phyloP scores from a whole-genome alignment of 257 asterid species.

The Ilex asprella region DNA sequence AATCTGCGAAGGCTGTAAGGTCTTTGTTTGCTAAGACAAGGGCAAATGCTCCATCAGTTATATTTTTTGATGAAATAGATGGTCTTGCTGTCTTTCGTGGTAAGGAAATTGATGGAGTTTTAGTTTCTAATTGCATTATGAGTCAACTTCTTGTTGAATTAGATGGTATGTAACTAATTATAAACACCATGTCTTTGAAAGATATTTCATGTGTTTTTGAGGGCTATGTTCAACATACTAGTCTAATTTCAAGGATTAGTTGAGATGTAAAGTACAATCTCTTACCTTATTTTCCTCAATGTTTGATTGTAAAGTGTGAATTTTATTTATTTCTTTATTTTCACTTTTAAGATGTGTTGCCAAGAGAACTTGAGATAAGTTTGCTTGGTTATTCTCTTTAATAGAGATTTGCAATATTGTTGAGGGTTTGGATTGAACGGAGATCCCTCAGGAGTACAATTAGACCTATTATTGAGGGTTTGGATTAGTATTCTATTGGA shows the following conservation, averaged over 20 bases:
- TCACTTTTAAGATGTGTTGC: too few species aligned
- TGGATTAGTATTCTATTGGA: too few species aligned
- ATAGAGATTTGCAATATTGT: too few species aligned
- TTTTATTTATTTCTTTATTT: too few species aligned
- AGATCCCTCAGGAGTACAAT: too few species aligned
- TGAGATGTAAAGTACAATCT: not conserved
- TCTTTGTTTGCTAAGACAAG: slow-evolving; percentile 86
- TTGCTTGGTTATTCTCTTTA: too few species aligned
- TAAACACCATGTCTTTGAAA: not conserved
- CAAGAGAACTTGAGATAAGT: too few species aligned
- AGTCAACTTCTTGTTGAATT: slow-evolving; percentile 93
- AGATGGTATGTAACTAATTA: slow-evolving; percentile 51
- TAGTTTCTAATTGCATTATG: slow-evolving; percentile 91
- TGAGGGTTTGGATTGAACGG: too few species aligned
- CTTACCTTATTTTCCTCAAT: not conserved
- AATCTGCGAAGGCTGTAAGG: slow-evolving; percentile 91
- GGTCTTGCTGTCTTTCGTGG: slow-evolving; percentile 89
- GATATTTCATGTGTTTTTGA: too few species aligned
- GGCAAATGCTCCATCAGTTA: slow-evolving; percentile 84
- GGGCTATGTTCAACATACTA: too few species aligned
- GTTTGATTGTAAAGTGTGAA: not conserved
- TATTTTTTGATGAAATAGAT: slow-evolving; percentile 93
- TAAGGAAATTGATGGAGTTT: slow-evolving; percentile 91
- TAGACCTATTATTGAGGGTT: too few species aligned
- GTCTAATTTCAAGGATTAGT: too few species aligned